Conservation (phyloP, 2,329 filamentous ascomycete genomes). For the Pestalotiopsis sp. region DNA sequence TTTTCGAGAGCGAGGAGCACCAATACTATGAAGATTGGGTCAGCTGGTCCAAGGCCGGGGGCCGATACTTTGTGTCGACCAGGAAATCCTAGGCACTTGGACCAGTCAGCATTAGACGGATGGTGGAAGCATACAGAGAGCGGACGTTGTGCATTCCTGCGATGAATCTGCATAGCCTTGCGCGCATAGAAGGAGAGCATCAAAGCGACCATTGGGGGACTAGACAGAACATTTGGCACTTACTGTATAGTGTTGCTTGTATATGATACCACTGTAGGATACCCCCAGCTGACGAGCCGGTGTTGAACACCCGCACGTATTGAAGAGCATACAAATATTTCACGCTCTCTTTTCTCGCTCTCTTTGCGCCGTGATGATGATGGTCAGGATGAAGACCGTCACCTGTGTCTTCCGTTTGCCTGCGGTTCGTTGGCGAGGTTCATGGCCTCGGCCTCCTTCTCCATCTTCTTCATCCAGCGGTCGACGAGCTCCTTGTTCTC, state of each 20-base stretch:
- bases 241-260: slow-evolving; percentile 9
- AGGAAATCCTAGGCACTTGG: slow-evolving; percentile 55
- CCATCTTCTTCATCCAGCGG: slow-evolving; percentile 89
- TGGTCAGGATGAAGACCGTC: not conserved
- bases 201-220: not conserved
- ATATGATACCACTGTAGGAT: slow-evolving; percentile 9
- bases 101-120: not conserved
- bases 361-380: not conserved
- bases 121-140: not conserved
- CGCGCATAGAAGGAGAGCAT: slow-evolving; percentile 11
- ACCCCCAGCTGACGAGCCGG: not conserved
- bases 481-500: slow-evolving; percentile 91
- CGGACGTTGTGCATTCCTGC: not conserved
- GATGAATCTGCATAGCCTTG: slow-evolving; percentile 16
- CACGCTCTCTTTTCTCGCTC: not conserved
- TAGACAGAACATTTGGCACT: not conserved
- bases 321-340: not conserved
- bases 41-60: slow-evolving; percentile 86
- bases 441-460: slow-evolving; percentile 84
- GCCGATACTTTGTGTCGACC: slow-evolving; percentile 86
- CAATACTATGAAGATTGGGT: slow-evolving; percentile 72
- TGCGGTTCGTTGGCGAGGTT: slow-evolving; percentile 65
- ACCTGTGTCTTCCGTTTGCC: slow-evolving; percentile 26
- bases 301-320: not conserved
- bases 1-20: slow-evolving; percentile 73